phyloP scores from a whole-genome alignment of 2,329 filamentous ascomycete genomes.

The Calonectria pseudoreteaudii region DNA sequence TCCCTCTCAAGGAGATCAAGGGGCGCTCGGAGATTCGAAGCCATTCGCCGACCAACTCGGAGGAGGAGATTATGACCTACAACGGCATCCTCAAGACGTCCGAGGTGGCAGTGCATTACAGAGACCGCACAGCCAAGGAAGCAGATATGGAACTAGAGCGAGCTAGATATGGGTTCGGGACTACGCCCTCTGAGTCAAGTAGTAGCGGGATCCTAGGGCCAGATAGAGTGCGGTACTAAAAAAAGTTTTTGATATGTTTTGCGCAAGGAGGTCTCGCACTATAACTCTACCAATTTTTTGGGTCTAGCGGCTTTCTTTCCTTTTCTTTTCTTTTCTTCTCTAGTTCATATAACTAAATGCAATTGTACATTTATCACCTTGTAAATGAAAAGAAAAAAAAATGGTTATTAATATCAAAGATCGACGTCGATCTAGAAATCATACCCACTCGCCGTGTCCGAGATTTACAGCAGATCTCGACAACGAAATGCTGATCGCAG shows the following conservation, averaged over 20 bases:
- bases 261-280: background rate
- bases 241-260: background rate
- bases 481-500: background rate
- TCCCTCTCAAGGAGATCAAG: constrained; percentile 45
- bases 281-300: background rate
- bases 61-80: constrained; percentile 55
- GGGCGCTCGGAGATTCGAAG: constrained; percentile 48
- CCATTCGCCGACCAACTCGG: constrained; percentile 47
- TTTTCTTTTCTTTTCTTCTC: background rate
- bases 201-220: constrained; percentile 15
- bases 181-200: constrained; percentile 16
- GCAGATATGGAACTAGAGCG: background rate
- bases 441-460: background rate
- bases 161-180: constrained; percentile 5
- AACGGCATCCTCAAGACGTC: constrained; percentile 53
- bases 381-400: background rate
- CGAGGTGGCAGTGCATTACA: constrained; percentile 30
- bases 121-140: constrained; percentile 10
- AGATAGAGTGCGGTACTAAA: constrained; percentile 9
- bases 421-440: background rate
- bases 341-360: background rate
- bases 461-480: constrained; percentile 1
- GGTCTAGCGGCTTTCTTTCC: background rate
- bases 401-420: background rate
- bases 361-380: background rate